Percentiles rank a stretch among this genome's conserved stretches.
phyloP scores from a whole-genome alignment of 768 basidiomycete genomes.

The Tricholoma saponaceum region DNA sequence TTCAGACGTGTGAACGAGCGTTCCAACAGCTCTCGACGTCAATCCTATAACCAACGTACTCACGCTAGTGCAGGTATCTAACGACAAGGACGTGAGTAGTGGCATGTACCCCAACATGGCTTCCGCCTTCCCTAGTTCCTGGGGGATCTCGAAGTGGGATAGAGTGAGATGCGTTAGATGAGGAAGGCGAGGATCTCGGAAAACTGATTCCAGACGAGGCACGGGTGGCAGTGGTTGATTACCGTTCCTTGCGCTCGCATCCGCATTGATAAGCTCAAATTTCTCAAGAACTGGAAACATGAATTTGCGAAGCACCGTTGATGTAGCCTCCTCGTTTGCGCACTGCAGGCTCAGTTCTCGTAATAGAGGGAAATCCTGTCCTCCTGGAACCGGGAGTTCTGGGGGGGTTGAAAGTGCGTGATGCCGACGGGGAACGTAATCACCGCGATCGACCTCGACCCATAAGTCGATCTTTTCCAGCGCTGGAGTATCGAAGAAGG shows the following conservation, averaged over 20 bases:
- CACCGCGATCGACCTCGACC: constrained; percentile 13
- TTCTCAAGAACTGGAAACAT: constrained; percentile 40
- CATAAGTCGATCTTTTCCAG: constrained; percentile 1
- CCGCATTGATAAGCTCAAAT: constrained; percentile 39
- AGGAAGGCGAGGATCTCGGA: constrained; percentile 53
- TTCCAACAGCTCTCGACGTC: constrained; percentile 30
- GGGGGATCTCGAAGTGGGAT: constrained; percentile 39
- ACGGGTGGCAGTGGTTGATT: constrained; percentile 26
- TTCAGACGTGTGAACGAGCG: constrained; percentile 5
- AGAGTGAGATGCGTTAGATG: constrained; percentile 48
- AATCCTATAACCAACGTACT: constrained; percentile 36
- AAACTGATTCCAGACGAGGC: constrained; percentile 47
- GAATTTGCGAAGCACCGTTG: constrained; percentile 37
- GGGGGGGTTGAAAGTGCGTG: background rate
- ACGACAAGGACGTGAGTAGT: constrained; percentile 39
- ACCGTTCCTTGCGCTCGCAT: constrained; percentile 17
- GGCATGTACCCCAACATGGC: constrained; percentile 52
- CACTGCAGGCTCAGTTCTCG: constrained; percentile 42
- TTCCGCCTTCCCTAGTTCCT: constrained; percentile 30
- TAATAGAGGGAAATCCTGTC: constrained; percentile 17
- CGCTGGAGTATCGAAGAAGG: constrained; percentile 32
- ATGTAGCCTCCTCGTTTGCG: constrained; percentile 33
- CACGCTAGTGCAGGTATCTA: constrained; percentile 44
- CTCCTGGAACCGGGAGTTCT: background rate
- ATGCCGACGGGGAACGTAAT: constrained; percentile 21